These are phyloP conservation scores for Bruguiera parviflora DNA, from an alignment of 345 rosid genomes.

Conservation along the genomic window DNA sequence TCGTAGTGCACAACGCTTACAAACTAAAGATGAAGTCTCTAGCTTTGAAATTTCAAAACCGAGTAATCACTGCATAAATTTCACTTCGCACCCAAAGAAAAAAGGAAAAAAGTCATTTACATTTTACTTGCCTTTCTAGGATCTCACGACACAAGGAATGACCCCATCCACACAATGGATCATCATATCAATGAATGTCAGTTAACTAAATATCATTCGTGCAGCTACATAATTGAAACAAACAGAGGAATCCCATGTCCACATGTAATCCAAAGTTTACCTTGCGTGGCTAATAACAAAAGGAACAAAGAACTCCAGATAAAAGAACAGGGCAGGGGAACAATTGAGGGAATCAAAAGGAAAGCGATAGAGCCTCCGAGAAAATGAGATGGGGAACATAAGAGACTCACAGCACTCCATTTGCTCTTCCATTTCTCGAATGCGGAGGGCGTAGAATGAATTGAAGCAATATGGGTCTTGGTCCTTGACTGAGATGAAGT, in stretches of 20 bases:
- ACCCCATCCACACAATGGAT: no score
- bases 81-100: no score
- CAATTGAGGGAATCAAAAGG: neutral
- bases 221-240: no score
- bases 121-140: no score
- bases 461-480: conserved; percentile 23
- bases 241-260: neutral
- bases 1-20: no score
- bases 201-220: no score
- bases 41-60: neutral
- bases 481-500: conserved; percentile 15
- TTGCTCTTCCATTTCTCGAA: conserved; percentile 48
- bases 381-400: neutral
- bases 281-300: neutral
- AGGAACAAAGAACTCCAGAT: neutral
- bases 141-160: no score
- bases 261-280: neutral
- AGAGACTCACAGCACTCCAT: conserved; percentile 39
- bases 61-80: neutral
- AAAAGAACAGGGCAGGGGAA: no score
- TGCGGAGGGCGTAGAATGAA: conserved; percentile 50
- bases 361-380: neutral
- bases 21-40: neutral
- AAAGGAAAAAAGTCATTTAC: no score
- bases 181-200: no score